phyloP scores from a whole-genome alignment of 805 yeast genomes.

The Saccharomycopsis sp. region DNA sequence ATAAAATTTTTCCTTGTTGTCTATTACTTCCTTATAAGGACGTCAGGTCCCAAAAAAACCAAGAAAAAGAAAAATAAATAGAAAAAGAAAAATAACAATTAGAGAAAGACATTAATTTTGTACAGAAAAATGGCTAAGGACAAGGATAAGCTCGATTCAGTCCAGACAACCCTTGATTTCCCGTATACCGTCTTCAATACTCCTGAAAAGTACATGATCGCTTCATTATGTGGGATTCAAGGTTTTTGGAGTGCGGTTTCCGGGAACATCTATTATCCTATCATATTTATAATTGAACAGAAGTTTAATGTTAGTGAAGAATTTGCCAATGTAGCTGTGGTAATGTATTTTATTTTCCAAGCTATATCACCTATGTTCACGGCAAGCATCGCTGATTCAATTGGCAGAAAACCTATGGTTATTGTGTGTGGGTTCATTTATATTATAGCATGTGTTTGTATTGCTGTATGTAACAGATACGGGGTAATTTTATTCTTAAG shows the following conservation, averaged over 20 bases:
- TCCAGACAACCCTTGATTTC: slow-evolving; percentile 1
- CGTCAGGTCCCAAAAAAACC: too few relatives aligned
- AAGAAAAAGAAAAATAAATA: too few relatives aligned
- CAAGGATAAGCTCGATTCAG: too few relatives aligned
- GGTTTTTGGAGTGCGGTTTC: slow-evolving; percentile 64
- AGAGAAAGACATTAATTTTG: too few relatives aligned
- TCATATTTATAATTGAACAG: slow-evolving; percentile 48
- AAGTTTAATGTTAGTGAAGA: slow-evolving; percentile 52
- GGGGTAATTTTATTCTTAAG: slow-evolving; percentile 60
- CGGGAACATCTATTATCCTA: slow-evolving; percentile 77
- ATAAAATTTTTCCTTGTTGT: too few relatives aligned
- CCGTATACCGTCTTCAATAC: slow-evolving; percentile 16
- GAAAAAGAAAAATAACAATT: too few relatives aligned
- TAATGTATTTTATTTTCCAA: slow-evolving; percentile 69
- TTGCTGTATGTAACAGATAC: slow-evolving; percentile 52
- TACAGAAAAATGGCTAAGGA: too few relatives aligned
- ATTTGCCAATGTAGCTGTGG: slow-evolving; percentile 65
- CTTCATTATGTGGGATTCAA: slow-evolving; percentile 20
- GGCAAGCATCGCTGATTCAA: slow-evolving; percentile 47
- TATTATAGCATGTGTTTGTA: slow-evolving; percentile 55
- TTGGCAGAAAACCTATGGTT: slow-evolving; percentile 55
- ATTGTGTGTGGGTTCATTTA: slow-evolving; percentile 48
- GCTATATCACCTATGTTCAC: slow-evolving; percentile 50
- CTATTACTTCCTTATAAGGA: too few relatives aligned
- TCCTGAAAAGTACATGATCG: slow-evolving; percentile 11